Evolutionary conservation across 257 asterid species (phyloP), one percentile per base, ranked within the genome.

Genomic region (Anisodus tanguticus): DNA sequence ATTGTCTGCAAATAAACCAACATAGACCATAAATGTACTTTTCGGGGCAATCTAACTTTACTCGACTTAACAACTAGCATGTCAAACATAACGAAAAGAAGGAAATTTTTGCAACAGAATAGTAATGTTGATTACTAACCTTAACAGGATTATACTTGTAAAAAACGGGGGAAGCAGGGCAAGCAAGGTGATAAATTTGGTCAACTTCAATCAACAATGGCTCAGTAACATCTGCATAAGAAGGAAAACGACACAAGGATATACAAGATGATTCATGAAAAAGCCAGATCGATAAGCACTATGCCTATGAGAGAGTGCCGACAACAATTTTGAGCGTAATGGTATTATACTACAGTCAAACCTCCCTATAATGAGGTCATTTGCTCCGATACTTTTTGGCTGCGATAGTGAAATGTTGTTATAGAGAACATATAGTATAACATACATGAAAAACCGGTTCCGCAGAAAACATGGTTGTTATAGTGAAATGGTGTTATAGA

Each of bases 91-190:
- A 13, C 0, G 41, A 49, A 76, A 26, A 6, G 37, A 49, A 76
- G 4, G 16, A 4, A 74, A 53, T 62, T 71, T 57, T 22, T 22
- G 60, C 43, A 4, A 69, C n/a, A 79, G 58, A 9, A 10, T 19
- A 1, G 39, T 59, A 19, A 47, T 57, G 43, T 31, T 17, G 8
- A 80, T 26, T 22, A 81, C 91, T 9, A 77, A 91, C 98, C 95
- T 95, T 95, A 72, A 95, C 99, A 71, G 99, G 99, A 83, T 95
- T 95, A 90, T 95, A 91, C 84, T 95, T 95, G 91, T 95, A 95
- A 85, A 94, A 94, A 64, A 95, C 93, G 9, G 98, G 99, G 84
- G 98, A 95, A 63, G 99, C 99, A 72, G 99, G 99, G 60, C 99
- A 95, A 85, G 99, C 99, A 87, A 95, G 99, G 89, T 95, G 99